These are phyloP conservation scores for Colletotrichum neosansevieriae DNA, from an alignment of 2,329 filamentous ascomycete genomes.

Conservation along the genomic window DNA sequence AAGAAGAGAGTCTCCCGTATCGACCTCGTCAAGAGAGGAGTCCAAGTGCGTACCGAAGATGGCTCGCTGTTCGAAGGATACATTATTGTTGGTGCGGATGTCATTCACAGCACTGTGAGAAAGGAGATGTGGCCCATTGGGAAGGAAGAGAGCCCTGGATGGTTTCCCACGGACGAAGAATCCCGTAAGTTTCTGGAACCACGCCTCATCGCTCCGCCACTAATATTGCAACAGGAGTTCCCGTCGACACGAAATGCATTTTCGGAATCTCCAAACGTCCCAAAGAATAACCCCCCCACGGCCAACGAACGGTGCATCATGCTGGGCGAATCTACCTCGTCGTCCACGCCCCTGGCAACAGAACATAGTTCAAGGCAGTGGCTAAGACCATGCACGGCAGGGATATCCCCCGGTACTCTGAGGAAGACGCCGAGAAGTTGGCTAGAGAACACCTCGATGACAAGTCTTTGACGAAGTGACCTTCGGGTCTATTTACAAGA, in stretches of 20 bases:
- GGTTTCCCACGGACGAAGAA: conserved; percentile 43
- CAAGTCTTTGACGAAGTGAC: conserved; percentile 43
- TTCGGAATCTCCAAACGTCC: conserved; percentile 52
- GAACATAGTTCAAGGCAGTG: conserved; percentile 47
- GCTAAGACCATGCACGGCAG: conserved; percentile 45
- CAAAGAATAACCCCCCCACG: not conserved
- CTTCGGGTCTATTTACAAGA: conserved; percentile 49
- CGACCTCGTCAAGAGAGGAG: conserved; percentile 27
- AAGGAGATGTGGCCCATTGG: conserved; percentile 46
- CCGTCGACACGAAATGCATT: conserved; percentile 46
- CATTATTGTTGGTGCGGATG: conserved; percentile 55
- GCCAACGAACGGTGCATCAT: conserved; percentile 32
- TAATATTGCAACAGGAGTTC: conserved; percentile 12
- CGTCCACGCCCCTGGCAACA: conserved; percentile 46
- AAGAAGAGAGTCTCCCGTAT: conserved; percentile 37
- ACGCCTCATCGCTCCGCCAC: rapidly evolving
- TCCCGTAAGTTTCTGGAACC: not conserved
- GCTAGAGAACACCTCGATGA: conserved; percentile 43
- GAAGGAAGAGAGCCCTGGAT: conserved; percentile 43
- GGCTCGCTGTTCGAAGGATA: conserved; percentile 48
- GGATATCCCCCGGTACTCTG: conserved; percentile 50
- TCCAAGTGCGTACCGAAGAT: conserved; percentile 48
- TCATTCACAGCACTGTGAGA: conserved; percentile 54
- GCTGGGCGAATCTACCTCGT: conserved; percentile 46
- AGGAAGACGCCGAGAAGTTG: conserved; percentile 47